Evolutionary conservation across 2,329 filamentous ascomycete genomes (phyloP), one percentile per base, ranked within the genome.

Genomic region (Parastagonospora avenae): DNA sequence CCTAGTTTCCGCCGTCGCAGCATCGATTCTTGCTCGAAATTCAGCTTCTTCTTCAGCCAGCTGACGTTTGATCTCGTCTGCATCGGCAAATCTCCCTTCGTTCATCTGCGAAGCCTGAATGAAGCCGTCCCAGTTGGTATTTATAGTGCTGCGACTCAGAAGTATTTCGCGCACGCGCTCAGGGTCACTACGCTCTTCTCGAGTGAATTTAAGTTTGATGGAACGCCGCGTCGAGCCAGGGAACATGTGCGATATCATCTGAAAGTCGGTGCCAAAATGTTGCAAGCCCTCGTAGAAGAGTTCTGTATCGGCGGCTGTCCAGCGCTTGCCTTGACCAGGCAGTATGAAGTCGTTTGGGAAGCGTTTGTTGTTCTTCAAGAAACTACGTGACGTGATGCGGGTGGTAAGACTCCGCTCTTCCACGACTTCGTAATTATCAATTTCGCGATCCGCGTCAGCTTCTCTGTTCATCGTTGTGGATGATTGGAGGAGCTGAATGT

Each of bases 221-320:
- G 90, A 85, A 29, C 87, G 83, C 14, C 91, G 82, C 52, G 83
- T 88, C 65, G 88, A 86, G 56, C 83, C 82, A 1, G 85, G 83
- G 65, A 95, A 92, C 81, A 92, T 85, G 62, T 85, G 84, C 52
- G 84, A 82, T 62, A 95, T 92, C 74, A 90, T 90, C 69, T 87
- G 82, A 67, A 94, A 95, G 68, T 93, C 90, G 1, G 89, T 93
- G 48, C 91, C 91, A 66, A 91, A 92, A 80, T 88, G 89, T 50
- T 80, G 77, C 2, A 95, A 79, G 1, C 85, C 87, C 27, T 86
- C 82, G 77, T 92, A 94, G 75, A 94, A 94, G 38, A 84, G 79
- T 48, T 89, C 86, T 3, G 88, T 93, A 52, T 87, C 83, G 10
- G 84, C 82, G n/a, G 83, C 80, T 42, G 80, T 84, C 91, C 91